phyloP scores from a whole-genome alignment of 345 rosid genomes.

The Kandelia obovata region DNA sequence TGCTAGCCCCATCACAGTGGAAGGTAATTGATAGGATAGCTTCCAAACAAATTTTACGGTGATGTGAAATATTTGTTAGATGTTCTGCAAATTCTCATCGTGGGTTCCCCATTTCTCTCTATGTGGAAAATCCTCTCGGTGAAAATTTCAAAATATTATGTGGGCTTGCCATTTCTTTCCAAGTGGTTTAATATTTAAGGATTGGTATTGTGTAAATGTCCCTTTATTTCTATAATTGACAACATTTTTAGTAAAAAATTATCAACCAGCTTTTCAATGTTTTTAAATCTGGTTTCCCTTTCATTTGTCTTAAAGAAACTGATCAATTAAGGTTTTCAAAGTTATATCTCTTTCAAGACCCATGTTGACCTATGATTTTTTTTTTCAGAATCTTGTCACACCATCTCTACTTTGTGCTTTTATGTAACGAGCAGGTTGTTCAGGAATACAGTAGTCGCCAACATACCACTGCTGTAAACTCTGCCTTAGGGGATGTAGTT shows the following conservation, averaged over 20 bases:
- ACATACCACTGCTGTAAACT: conserved; percentile 11
- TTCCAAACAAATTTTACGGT: background rate
- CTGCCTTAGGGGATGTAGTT: conserved; percentile 46
- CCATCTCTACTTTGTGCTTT: background rate
- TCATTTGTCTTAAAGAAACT: background rate
- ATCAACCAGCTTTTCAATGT: background rate
- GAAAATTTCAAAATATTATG: background rate
- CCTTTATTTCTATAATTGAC: background rate
- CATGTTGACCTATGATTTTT: background rate
- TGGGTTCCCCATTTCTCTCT: background rate
- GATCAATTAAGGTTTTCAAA: background rate
- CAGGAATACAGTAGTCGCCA: conserved; percentile 40
- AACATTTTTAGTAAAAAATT: background rate
- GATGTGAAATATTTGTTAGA: background rate
- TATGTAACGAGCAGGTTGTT: conserved; percentile 42
- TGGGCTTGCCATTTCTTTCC: background rate
- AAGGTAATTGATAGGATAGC: conserved; percentile 32
- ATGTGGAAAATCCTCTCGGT: background rate
- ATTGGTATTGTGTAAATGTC: background rate
- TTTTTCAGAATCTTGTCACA: background rate
- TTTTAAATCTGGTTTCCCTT: background rate
- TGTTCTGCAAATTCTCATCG: background rate
- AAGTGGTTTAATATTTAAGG: background rate
- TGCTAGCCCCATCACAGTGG: conserved; percentile 65
- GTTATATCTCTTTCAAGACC: background rate